Conservation (phyloP, 2,329 filamentous ascomycete species). For the Aspergillus costaricaensis region DNA sequence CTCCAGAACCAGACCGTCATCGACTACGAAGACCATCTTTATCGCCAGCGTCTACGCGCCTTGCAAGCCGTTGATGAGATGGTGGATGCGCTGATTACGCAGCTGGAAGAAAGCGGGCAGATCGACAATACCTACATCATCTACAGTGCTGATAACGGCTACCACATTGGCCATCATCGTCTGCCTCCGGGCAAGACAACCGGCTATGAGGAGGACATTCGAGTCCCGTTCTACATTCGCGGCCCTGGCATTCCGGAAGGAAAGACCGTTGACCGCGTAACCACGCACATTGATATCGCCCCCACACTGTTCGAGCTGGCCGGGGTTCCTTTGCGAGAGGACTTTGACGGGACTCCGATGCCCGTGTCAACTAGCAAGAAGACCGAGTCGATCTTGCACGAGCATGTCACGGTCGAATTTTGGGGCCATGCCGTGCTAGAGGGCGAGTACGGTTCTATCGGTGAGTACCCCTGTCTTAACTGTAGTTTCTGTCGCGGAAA, state of each 20-base stretch:
- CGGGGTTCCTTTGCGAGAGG: slow-evolving; percentile 43
- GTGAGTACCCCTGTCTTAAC: too few relatives aligned
- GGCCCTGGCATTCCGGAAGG: slow-evolving; percentile 57
- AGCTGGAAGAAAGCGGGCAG: slow-evolving; percentile 44
- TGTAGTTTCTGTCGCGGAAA: too few relatives aligned
- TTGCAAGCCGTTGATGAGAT: slow-evolving; percentile 59
- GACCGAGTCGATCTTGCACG: slow-evolving; percentile 33
- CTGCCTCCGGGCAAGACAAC: slow-evolving; percentile 61
- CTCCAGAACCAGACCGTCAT: slow-evolving; percentile 49
- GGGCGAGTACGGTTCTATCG: background rate
- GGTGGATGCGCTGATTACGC: slow-evolving; percentile 48
- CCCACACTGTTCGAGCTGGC: slow-evolving; percentile 59
- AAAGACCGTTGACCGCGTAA: slow-evolving; percentile 50
- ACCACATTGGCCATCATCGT: slow-evolving; percentile 62
- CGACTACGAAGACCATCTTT: slow-evolving; percentile 56
- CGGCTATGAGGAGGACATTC: slow-evolving; percentile 61
- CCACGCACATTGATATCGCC: slow-evolving; percentile 65
- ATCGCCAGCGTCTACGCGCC: slow-evolving; percentile 52
- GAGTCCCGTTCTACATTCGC: slow-evolving; percentile 61
- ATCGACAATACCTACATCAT: slow-evolving; percentile 62
- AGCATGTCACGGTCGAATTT: slow-evolving; percentile 61
- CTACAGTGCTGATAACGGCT: slow-evolving; percentile 63
- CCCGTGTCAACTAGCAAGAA: slow-evolving; percentile 34
- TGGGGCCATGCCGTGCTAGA: slow-evolving; percentile 48
- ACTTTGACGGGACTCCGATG: slow-evolving; percentile 61